Evolutionary conservation across 768 basidiomycete species (phyloP), one percentile per base, ranked within the genome.

Genomic region (Russula compacta): DNA sequence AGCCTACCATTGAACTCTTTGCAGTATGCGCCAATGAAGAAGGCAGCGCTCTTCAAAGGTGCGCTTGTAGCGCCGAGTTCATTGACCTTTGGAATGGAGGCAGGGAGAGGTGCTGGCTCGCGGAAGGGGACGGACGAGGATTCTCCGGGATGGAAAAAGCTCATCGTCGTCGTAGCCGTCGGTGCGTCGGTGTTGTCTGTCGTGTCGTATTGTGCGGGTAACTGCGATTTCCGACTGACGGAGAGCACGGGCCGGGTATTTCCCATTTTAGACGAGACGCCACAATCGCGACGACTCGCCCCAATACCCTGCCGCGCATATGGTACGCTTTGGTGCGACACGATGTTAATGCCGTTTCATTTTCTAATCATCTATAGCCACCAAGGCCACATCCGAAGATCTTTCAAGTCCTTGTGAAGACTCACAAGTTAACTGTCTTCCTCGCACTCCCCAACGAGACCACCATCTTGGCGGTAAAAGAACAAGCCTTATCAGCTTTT

Each of bases 21-120:
- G 83, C 95, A 99, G 72, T 92, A 83, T 40, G 89, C 87, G 33
- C 93, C 97, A 72, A 99, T 85, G 77, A 98, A 98, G 83, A 98
- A 98, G 8, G 92, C 88, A 1, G 95, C 93, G 67, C 89, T 91
- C 78, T 98, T 98, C 69, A 98, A 78, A 2, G 95, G 97, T 61
- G 86, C 97, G 66, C 92, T 95, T 1, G 92, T 92, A 47, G 78
- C 80, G 44, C 95, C 95, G 48, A 99, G 74, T 74, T 99, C 97
- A 62, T 83, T 79, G 40, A 98, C 91, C 69, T 83, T 85, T 38
- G 95, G 93, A 24, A 86, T 66, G 63, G 81, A 71, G 36, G 76
- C 75, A 0, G 89, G 86, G 61, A 86, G 78, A 1, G 87, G 85
- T 3, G 86, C 81, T 0, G 81, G 80, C 56, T 89, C 85, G 48